Conservation (phyloP, 129 eudicot species). For the Flaveria trinervia region DNA sequence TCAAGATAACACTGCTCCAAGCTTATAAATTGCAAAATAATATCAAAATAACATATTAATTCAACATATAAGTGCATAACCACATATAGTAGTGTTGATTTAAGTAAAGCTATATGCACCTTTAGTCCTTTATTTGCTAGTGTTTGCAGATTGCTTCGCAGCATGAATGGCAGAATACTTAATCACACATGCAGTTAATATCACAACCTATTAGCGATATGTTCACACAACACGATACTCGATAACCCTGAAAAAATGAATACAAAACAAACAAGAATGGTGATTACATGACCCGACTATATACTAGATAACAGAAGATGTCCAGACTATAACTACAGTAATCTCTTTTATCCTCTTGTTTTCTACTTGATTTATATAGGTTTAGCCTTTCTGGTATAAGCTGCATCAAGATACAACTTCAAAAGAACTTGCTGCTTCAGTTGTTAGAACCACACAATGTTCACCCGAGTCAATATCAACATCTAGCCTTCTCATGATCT, state of each 20-base stretch:
- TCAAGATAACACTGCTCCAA: too few species aligned
- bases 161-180: not conserved
- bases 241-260: not conserved
- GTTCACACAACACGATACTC: not conserved
- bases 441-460: slow-evolving; percentile 30
- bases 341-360: not conserved
- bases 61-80: not conserved
- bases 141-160: not conserved
- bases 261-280: not conserved
- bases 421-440: not conserved
- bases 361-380: not conserved
- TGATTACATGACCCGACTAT: not conserved
- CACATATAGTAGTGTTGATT: not conserved
- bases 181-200: not conserved
- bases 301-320: not conserved
- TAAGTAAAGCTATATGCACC: not conserved
- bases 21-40: too few species aligned
- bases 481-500: slow-evolving; percentile 20
- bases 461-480: slow-evolving; percentile 8
- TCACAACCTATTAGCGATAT: slow-evolving; percentile 1
- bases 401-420: not conserved
- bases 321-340: not conserved
- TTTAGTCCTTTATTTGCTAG: not conserved
- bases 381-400: not conserved
- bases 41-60: too few species aligned